phyloP scores from a whole-genome alignment of 1,284 basidiomycete genomes.

The Hemileia vastatrix region DNA sequence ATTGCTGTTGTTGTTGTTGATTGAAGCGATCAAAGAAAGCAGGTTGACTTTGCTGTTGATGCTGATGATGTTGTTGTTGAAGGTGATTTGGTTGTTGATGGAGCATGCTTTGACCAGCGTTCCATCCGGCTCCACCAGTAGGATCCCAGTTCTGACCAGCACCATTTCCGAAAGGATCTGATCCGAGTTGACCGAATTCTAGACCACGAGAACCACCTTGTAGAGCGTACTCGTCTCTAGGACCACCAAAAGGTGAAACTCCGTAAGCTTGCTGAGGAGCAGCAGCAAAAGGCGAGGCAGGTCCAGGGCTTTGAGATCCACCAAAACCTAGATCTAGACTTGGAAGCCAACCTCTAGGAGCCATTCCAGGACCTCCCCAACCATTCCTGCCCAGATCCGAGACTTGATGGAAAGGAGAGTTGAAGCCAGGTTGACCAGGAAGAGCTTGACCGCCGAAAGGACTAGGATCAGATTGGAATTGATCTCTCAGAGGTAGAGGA shows the following conservation, averaged over 20 bases:
- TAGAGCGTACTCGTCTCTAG: not conserved
- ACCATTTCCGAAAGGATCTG: not conserved
- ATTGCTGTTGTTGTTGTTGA: constrained; percentile 5
- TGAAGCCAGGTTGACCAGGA: not conserved
- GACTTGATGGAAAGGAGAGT: not conserved
- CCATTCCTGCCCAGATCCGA: not conserved
- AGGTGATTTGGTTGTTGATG: not conserved
- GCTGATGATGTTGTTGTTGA: not conserved
- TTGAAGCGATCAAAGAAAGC: not conserved
- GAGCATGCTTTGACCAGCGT: not conserved
- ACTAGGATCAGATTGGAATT: not conserved
- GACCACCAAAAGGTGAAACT: not conserved
- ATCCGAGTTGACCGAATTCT: not conserved
- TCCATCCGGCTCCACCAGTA: not conserved
- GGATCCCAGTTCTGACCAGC: not conserved
- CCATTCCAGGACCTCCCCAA: not conserved
- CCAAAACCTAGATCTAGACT: not conserved
- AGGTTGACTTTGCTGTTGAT: not conserved
- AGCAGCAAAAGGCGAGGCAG: not conserved
- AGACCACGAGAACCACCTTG: not conserved
- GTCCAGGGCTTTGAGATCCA: not conserved
- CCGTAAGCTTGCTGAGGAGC: not conserved
- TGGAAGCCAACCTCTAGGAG: not conserved
- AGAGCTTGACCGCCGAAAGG: not conserved
- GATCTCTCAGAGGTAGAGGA: not conserved